Conservation (phyloP, 2,329 filamentous ascomycete species). For the Macrophomina pseudophaseolina region DNA sequence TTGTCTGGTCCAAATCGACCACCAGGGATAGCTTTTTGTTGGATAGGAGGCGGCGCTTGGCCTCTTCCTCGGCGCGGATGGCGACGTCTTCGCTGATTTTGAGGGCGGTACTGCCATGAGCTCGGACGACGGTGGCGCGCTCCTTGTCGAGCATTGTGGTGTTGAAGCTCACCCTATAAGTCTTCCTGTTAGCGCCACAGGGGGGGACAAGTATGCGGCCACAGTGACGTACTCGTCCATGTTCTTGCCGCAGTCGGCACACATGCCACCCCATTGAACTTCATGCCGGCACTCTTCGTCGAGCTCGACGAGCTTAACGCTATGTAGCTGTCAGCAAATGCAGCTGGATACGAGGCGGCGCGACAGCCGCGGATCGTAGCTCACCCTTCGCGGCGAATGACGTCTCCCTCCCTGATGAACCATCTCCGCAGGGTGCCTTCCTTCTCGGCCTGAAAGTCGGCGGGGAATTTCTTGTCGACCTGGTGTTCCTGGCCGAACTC, state of each 20-base stretch:
- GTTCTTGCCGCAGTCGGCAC: conserved; percentile 90
- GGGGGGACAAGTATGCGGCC: background rate
- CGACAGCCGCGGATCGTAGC: background rate
- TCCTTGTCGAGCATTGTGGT: conserved; percentile 78
- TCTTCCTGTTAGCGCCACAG: background rate
- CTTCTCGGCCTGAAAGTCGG: conserved; percentile 80
- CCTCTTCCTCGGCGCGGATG: conserved; percentile 79
- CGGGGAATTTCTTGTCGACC: conserved; percentile 72
- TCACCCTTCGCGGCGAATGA: conserved; percentile 41
- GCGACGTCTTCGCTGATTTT: conserved; percentile 86
- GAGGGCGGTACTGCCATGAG: conserved; percentile 86
- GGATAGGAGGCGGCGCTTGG: conserved; percentile 80
- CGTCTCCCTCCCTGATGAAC: conserved; percentile 70
- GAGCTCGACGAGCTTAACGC: conserved; percentile 70
- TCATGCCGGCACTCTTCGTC: conserved; percentile 92
- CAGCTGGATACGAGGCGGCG: background rate
- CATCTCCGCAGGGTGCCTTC: conserved; percentile 81
- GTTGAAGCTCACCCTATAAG: conserved; percentile 72
- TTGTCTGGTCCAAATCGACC: conserved; percentile 96
- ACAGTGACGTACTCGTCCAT: conserved; percentile 74
- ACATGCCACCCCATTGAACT: conserved; percentile 88
- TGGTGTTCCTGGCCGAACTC: conserved; percentile 75
- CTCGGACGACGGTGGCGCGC: conserved; percentile 92
- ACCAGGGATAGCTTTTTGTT: conserved; percentile 88
- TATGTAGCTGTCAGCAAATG: conserved; percentile 36